These are phyloP conservation scores for Lactuca saligna DNA, from an alignment of 129 eudicot genomes.

Conservation along the genomic window DNA sequence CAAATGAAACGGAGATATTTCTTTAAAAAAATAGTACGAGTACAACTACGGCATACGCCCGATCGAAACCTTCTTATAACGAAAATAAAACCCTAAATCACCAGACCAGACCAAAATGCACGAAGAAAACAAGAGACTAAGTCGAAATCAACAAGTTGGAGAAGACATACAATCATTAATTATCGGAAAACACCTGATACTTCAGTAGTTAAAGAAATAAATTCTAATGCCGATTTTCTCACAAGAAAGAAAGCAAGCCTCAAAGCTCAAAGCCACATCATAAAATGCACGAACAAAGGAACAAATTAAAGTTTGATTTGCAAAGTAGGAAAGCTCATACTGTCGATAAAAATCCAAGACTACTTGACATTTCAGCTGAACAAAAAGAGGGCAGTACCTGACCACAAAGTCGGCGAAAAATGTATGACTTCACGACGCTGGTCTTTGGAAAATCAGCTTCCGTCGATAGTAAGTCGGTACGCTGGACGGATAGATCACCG, in stretches of 20 bases:
- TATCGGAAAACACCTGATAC: background rate
- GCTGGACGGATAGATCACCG: background rate
- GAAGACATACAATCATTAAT: background rate
- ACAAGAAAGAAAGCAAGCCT: background rate
- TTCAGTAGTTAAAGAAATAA: background rate
- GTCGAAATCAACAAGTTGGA: background rate
- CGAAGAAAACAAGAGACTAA: background rate
- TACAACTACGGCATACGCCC: background rate
- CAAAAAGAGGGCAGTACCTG: conserved; percentile 2
- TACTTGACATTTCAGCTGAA: conserved; percentile 16
- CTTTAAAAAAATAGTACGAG: background rate
- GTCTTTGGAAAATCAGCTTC: background rate
- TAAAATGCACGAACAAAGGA: background rate
- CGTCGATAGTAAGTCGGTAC: background rate
- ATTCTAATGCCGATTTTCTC: background rate
- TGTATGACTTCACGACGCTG: background rate
- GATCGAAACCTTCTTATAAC: conserved; percentile 14
- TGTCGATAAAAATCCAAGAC: background rate
- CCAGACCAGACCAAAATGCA: conserved; percentile 9
- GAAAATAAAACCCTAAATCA: conserved; percentile 22
- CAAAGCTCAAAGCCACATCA: background rate
- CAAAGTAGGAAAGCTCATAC: background rate
- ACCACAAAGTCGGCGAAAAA: background rate
- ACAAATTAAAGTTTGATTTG: background rate
- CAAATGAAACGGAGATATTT: background rate